Percentiles rank a stretch among this genome's conserved stretches.
Conservation (phyloP, 352 stramenopile species). For the Globisporangium nagaii region DNA sequence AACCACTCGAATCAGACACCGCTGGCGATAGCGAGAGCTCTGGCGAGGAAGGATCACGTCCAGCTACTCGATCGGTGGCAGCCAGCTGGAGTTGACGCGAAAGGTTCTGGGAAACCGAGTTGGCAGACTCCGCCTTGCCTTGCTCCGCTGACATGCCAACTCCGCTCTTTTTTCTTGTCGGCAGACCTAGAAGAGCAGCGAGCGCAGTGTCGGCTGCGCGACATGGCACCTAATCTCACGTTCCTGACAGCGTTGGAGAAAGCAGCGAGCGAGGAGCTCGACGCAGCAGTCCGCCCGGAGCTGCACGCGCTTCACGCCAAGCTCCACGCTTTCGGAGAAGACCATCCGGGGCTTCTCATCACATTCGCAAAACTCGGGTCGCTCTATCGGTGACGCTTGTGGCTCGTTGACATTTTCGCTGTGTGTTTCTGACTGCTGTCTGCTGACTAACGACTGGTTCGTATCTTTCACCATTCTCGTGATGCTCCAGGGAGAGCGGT, state of each 20-base stretch:
- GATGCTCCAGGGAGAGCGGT: conserved; percentile 11
- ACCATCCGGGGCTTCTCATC: conserved; percentile 24
- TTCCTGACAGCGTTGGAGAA: conserved; percentile 1
- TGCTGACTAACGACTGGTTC: too few species aligned
- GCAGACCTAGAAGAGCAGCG: conserved; percentile 25
- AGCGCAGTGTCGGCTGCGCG: conserved; percentile 9
- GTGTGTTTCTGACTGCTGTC: too few species aligned
- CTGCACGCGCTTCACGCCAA: conserved; percentile 56
- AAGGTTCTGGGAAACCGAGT: conserved; percentile 27
- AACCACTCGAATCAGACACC: conserved; percentile 36
- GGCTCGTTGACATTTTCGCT: too few species aligned
- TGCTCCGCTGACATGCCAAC: too few species aligned
- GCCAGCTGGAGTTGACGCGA: conserved; percentile 22
- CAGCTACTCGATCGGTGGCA: conserved; percentile 48
- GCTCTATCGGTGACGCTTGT: conserved; percentile 33
- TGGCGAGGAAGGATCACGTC: conserved; percentile 32
- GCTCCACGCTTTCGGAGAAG: conserved; percentile 24
- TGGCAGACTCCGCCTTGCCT: too few species aligned
- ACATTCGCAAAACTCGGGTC: conserved; percentile 34
- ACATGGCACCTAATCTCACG: background rate
- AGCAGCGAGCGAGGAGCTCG: conserved; percentile 17
- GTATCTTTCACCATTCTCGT: too few species aligned
- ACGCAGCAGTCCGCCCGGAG: conserved; percentile 32
- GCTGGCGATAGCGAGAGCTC: conserved; percentile 26
- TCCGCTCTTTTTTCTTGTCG: background rate